These are phyloP conservation scores for Blastobotrys robertii DNA, from an alignment of 805 yeast genomes.

Conservation along the genomic window DNA sequence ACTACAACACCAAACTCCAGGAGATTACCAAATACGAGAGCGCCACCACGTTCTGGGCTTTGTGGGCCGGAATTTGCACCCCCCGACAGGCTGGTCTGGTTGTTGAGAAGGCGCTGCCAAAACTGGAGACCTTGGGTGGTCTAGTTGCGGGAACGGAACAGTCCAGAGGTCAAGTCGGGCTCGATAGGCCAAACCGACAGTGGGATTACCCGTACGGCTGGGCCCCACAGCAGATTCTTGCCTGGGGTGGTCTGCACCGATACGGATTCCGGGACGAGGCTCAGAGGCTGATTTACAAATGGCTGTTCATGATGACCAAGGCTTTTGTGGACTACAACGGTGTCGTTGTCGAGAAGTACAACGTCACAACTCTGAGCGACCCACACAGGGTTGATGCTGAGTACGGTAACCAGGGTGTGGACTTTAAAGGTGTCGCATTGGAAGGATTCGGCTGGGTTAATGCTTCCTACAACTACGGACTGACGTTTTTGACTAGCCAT, in stretches of 20 bases:
- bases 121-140: slow-evolving; percentile 84
- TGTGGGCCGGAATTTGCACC: slow-evolving; percentile 72
- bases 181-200: slow-evolving; percentile 77
- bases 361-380: slow-evolving; percentile 70
- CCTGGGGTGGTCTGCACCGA: slow-evolving; percentile 76
- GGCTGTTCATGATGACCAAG: slow-evolving; percentile 84
- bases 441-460: slow-evolving; percentile 99
- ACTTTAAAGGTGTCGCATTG: slow-evolving; percentile 82
- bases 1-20: slow-evolving; percentile 57
- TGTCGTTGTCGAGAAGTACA: slow-evolving; percentile 90
- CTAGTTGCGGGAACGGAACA: slow-evolving; percentile 71
- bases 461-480: slow-evolving; percentile 69
- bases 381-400: slow-evolving; percentile 93
- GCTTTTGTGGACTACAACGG: slow-evolving; percentile 91
- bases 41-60: slow-evolving; percentile 86
- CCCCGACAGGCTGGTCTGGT: slow-evolving; percentile 57
- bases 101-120: slow-evolving; percentile 46
- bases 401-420: slow-evolving; percentile 94
- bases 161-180: slow-evolving; percentile 61
- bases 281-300: slow-evolving; percentile 65
- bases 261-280: slow-evolving; percentile 63
- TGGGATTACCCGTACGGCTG: slow-evolving; percentile 99
- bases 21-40: slow-evolving; percentile 61
- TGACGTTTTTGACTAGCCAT: slow-evolving; percentile 52
- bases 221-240: slow-evolving; percentile 96